Base-by-base conservation (phyloP, 78 protist genomes). In the Dictyostelium brefeldianum region DNA sequence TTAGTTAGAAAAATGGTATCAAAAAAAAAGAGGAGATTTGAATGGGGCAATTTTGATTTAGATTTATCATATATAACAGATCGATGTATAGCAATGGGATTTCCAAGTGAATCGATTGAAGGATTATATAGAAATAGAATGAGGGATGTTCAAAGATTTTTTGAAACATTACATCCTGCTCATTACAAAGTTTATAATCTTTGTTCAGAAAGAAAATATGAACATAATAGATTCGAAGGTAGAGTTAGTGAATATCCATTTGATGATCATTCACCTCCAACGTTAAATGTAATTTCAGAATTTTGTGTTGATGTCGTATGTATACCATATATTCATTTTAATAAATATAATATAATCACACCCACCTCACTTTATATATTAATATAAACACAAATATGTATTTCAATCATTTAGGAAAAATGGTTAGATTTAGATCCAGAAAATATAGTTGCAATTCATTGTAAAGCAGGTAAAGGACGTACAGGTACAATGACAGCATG, bases 131-230 rank as follows among this genome's bases (percentile, higher is more conserved):
- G 95, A 53, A 83, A 81, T 47, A 65, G 69, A 27, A 83, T 80
- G 89, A 83, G 83, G n/a, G 95, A 92, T 46, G 91, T 83, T 4
- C 92, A 80, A 62, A 90, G 95, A 70, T 96, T 91, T 67, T 81
- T 96, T 29, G 82, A 85, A 43, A 73, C 57, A 0, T 25, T 80
- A 6, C 96, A 89, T 53, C 7, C 41, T 20, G 84, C 80, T 43
- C 94, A 83, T 57, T 96, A 95, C 62, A 46, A 74, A 74, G 95
- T 97, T 11, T 95, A 83, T 81, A 97, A 97, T 74, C 75, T 97
- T 74, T 95, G 98, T 89, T 90, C 95, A 2, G 98, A 97, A 82
- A 81, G 98, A 29, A 43, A 64, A 48, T 97, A 97, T 73, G 84
- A 91, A 67, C 87, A 94, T 31, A 25, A 53, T 12, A 78, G 92